Base-by-base conservation (phyloP, 2,329 filamentous ascomycete species). In the Fusarium sp. region DNA sequence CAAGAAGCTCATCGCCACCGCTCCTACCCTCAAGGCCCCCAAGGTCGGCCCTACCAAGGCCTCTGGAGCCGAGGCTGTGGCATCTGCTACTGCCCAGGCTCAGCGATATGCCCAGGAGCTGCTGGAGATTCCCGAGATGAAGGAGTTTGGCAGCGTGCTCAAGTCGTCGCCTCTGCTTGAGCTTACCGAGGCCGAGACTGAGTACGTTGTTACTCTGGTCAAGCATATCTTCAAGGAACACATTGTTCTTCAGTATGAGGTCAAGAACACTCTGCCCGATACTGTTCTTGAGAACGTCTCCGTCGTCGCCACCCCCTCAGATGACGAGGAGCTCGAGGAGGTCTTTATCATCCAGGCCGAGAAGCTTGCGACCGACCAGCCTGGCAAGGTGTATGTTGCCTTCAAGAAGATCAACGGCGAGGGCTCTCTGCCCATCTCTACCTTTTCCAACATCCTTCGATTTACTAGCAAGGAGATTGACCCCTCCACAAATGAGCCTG, bases 211-310 rank as follows among this genome's bases (percentile, higher is more conserved):
- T 65, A 90, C 87, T 34, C 90, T 96, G 20, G 88, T 97, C 81
- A 99, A 99, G 85, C 96, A 99, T 79, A 89, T 99, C 76, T 99
- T 97, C 89, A 97, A 97, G 83, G 93, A 97, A 79, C 93, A 98
- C 77, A 85, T 99, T 76, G 95, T 99, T 33, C 83, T 99, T 59
- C 96, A 99, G 78, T 99, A 96, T 80, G 93, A 98, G 78, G 90
- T 99, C 79, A 98, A 97, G 86, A 99, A 99, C 84, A 99, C 96
- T 2, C 86, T 99, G 10, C 91, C 93, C 11, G 93, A 94, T 66
- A 97, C 93, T 14, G 88, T 99, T 27, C 85, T 98, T 33, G 93
- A 97, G 78, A 93, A 97, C 68, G 93, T 97, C 14, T 93, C 92
- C 0, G 89, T 97, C 38, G 87, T 94, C 16, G 91, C 91, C 29